Evolutionary conservation across 257 asterid genomes (phyloP), one percentile per base, ranked within the genome.

Genomic region (Marsdenia floribunda): DNA sequence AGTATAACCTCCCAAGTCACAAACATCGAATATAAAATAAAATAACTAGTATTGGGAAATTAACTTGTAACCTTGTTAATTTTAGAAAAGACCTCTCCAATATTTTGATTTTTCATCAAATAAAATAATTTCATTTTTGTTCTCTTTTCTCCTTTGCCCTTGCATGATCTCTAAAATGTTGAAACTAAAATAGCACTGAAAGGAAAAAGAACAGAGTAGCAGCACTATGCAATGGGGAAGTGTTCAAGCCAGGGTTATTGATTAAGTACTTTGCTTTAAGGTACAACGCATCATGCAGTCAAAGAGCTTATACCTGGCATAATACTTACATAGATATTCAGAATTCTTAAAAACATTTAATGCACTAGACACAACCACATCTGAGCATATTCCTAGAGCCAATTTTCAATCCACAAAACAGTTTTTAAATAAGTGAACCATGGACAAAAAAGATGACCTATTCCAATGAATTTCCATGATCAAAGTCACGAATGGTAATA

Each of bases 341-440:
- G 73, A 58, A 35, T 68, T 29, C 44, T 0, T 22, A 16, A 16
- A 49, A 55, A 67, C 59, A 33, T 42, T 19, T 61, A 22, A 33
- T 24, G 49, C 38, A 53, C 22, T 16, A 64, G 47, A 50, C 1
- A 6, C 35, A 35, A 75, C 54, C 35, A 33, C 40, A 66, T 16
- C 68, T 33, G 9, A 64, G 26, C 49, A 37, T 37, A 37, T 64
- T 19, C 49, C 10, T 37, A 33, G 0, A 35, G 26, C 14, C 70
- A 64, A 63, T 64, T 64, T 64, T 64, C 49, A 37, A 64, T 64
- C 21, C 70, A 35, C 24, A 64, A 64, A 64, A 14, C 18, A 64
- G 67, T 61, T 19, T 33, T 61, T 29, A 60, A 61, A 61, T 16
- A 26, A 63, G 35, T 8, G 33, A 33, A 63, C 10, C 35, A 63